Base-by-base conservation (phyloP, 805 yeast genomes). In the Candida gorgasii region DNA sequence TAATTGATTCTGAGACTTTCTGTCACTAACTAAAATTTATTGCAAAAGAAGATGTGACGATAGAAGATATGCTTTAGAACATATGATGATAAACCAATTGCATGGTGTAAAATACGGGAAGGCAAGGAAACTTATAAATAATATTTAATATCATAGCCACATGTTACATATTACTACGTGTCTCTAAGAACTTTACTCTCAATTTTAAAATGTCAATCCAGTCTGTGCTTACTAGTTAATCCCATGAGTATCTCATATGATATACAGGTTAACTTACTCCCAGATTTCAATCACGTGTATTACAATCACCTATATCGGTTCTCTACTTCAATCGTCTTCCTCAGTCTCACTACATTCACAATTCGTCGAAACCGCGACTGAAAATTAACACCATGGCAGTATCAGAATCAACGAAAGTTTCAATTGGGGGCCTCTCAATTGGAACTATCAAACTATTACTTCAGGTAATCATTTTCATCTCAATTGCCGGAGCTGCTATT, bases 401-500 rank as follows among this genome's bases (percentile, higher is more conserved):
- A 53, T 50, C 59, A 53, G 47, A 58, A 61, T 36, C 55, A 54
- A 35, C 65, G n/a, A 42, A 30, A 24, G 37, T 34, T 20, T 19
- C 28, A 34, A 23, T 34, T 22, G 37, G 35, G 31, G 50, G 70
- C 16, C 41, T 67, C 47, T 53, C 58, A 39, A 53, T 69, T 39
- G 67, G 62, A 33, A 66, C 73, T 18, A 58, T 68, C 42, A 62
- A 67, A 51, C 50, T 72, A 48, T 62, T 85, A 36, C 69, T 90
- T 50, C 79, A 80, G 57, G 76, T 80, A 40, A 66, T 78, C 40
- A 88, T 89, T 48, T 82, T 90, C 58, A 64, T 84, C 37, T 75
- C 86, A 32, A 80, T 92, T 44, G 88, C 95, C 18, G 90, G 89
- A 23, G 98, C 98, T 2, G 95, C 97, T 18, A 77, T 93, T 39